phyloP scores from a whole-genome alignment of 2,329 filamentous ascomycete genomes.

The Fusarium siculi region DNA sequence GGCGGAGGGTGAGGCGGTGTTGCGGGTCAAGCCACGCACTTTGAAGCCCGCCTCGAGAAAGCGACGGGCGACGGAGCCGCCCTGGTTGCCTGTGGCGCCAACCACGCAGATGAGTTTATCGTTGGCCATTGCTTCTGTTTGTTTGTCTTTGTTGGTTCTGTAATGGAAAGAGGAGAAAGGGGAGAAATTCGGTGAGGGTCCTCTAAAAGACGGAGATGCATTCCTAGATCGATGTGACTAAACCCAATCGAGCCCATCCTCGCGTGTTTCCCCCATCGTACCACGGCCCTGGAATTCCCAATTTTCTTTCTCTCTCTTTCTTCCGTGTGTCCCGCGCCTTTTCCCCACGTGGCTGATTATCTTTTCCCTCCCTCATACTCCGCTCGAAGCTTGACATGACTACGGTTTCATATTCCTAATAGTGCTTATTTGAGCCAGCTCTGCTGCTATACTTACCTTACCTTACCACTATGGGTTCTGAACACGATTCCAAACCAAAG shows the following conservation, averaged over 20 bases:
- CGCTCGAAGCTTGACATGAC: neutral
- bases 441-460: neutral
- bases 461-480: neutral
- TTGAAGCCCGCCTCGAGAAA: slow-evolving; percentile 56
- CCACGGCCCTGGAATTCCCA: neutral
- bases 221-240: neutral
- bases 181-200: neutral
- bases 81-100: slow-evolving; percentile 62
- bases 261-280: neutral
- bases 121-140: neutral
- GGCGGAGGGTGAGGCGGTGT: slow-evolving; percentile 54
- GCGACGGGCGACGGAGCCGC: slow-evolving; percentile 62
- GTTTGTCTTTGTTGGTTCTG: neutral
- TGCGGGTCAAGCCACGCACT: slow-evolving; percentile 61
- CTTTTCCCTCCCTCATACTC: neutral
- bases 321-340: neutral
- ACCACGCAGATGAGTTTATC: slow-evolving; percentile 57
- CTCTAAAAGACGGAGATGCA: neutral
- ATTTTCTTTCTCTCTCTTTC: neutral
- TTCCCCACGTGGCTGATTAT: neutral
- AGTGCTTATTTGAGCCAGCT: neutral
- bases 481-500: neutral
- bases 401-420: neutral
- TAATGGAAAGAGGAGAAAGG: neutral
- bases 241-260: neutral